Base-by-base conservation (phyloP, 768 basidiomycete species). In the Pleurotus pulmonarius region DNA sequence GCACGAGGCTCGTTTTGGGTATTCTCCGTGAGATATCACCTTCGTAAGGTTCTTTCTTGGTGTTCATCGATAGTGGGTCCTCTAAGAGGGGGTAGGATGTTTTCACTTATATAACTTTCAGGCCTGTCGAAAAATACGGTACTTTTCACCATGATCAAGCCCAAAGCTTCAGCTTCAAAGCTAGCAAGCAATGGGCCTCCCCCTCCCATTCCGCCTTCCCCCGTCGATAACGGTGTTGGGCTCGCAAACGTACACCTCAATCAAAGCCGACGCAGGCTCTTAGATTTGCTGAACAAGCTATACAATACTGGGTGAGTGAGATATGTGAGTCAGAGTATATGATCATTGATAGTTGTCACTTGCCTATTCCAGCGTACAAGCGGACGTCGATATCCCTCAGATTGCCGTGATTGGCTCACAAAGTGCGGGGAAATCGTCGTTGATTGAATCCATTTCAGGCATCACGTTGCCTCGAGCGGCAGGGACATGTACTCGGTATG, bases 401-500 rank as follows among this genome's bases (percentile, higher is more conserved):
- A 88, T 91, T 29, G 85, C 83, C 0, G 89, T 90, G 43, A 79
- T 89, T 15, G 88, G 89, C 0, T 79, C 76, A 1, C 89, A 91
- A 60, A 87, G 83, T 44, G 86, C 86, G 0, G 89, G 89, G 0
- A 90, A 90, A 62, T 88, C 87, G 0, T 90, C 88, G 0, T 74
- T 90, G 3, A 90, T 91, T 9, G 88, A 91, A 61, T 80, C 86
- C 0, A 89, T 91, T 45, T 88, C 87, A 0, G 86, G 88, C 0
- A 81, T 90, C 15, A 86, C 80, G 0, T 70, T 90, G 0, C 88
- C 88, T 20, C 78, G 87, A 8, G 85, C 85, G 0, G 74, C 82
- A n/a, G 89, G 89, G 0, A 90, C 88, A 0, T 90, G 89, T 58
- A 92, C 89, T 1, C 76, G 89, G 89, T 84, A 37, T 53, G 34